phyloP scores from a whole-genome alignment of 805 yeast species.

The Priceomyces fermenticarens region DNA sequence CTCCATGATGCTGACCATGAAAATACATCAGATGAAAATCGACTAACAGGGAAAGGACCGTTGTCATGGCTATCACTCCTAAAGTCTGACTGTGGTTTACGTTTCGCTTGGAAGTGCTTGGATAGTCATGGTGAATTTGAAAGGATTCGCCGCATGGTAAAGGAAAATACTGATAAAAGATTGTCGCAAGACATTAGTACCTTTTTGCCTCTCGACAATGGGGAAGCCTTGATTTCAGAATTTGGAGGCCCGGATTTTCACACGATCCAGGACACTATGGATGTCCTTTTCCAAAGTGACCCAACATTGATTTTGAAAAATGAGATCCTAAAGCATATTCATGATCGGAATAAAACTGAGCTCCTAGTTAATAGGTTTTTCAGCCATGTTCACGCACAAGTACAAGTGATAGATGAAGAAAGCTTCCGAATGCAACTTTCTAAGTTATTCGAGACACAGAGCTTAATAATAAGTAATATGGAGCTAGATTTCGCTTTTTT shows the following conservation, averaged over 20 bases:
- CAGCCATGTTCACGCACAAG: slow-evolving; percentile 52
- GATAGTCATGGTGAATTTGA: background rate
- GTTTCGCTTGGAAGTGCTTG: background rate
- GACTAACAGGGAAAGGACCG: background rate
- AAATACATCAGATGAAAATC: background rate
- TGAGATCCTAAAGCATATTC: no score
- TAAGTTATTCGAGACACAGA: slow-evolving; percentile 36
- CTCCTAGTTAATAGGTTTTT: slow-evolving; percentile 46
- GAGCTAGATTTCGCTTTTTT: slow-evolving; percentile 31
- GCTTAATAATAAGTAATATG: slow-evolving; percentile 18
- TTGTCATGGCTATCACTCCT: background rate
- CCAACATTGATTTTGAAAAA: no score
- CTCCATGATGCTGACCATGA: background rate
- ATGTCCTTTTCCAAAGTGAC: no score
- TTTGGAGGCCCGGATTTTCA: no score
- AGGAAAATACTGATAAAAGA: no score
- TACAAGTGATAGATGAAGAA: slow-evolving; percentile 62
- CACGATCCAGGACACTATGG: no score
- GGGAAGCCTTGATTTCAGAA: no score
- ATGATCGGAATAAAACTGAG: background rate
- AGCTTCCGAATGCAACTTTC: slow-evolving; percentile 40
- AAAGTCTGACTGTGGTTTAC: background rate
- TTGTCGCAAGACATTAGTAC: no score
- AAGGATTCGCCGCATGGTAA: no score
- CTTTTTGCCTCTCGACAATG: no score